Percentiles rank a stretch among this genome's conserved stretches.
phyloP scores from a whole-genome alignment of 257 asterid species.

The Solanum lignicaule region DNA sequence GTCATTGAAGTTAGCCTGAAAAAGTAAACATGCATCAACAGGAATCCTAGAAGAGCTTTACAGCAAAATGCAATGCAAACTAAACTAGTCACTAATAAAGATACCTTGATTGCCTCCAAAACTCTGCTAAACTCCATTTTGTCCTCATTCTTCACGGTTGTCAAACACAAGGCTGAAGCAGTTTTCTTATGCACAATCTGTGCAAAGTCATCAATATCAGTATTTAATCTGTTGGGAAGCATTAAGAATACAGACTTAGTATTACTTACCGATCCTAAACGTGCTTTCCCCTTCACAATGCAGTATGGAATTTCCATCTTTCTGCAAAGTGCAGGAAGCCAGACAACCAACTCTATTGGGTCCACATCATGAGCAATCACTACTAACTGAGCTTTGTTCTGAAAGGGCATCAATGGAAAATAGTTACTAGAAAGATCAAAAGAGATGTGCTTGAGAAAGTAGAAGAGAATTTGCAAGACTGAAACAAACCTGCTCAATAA shows the following conservation, averaged over 20 bases:
- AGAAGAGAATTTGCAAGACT: neutral
- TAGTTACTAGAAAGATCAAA: neutral
- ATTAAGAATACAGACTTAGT: neutral
- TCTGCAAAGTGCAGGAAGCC: slow-evolving; percentile 32
- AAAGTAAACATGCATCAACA: neutral
- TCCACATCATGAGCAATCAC: slow-evolving; percentile 45
- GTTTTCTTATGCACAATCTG: slow-evolving; percentile 36
- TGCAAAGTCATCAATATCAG: neutral
- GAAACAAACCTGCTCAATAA: slow-evolving; percentile 31
- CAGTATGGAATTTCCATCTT: slow-evolving; percentile 44
- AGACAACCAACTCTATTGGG: slow-evolving; percentile 33
- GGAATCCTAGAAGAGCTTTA: neutral
- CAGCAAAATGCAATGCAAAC: neutral
- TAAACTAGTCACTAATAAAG: neutral
- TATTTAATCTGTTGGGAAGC: neutral
- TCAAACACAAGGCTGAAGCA: slow-evolving; percentile 31
- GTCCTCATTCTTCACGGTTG: slow-evolving; percentile 39
- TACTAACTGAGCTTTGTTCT: slow-evolving; percentile 41
- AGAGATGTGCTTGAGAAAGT: neutral
- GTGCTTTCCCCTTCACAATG: slow-evolving; percentile 34
- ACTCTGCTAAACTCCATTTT: slow-evolving; percentile 32
- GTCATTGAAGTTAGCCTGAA: slow-evolving; percentile 42
- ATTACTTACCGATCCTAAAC: slow-evolving; percentile 21
- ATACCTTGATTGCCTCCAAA: slow-evolving; percentile 36
- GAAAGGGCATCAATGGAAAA: neutral